Percentiles rank a stretch among this genome's conserved stretches.
These are phyloP conservation scores for Chlamydomonas sphaeroides DNA, from an alignment of 139 green algal genomes.

Conservation along the genomic window DNA sequence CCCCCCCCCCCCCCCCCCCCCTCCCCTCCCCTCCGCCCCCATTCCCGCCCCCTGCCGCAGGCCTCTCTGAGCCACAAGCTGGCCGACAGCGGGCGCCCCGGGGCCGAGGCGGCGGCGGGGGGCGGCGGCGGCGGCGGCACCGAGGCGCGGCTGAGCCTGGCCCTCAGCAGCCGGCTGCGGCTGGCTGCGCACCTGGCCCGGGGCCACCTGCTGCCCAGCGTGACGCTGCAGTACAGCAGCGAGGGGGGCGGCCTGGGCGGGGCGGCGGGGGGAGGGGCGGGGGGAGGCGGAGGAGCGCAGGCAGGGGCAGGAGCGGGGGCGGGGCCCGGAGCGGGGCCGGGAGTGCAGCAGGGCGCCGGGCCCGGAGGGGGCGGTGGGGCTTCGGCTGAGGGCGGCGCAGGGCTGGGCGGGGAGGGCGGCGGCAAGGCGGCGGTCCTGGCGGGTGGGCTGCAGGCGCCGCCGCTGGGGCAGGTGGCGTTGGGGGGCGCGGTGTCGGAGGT, in stretches of 20 bases:
- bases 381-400: neutral
- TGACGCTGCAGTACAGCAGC: slow-evolving; percentile 88
- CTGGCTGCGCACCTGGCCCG: slow-evolving; percentile 85
- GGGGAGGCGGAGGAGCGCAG: neutral
- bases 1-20: neutral
- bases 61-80: slow-evolving; percentile 86
- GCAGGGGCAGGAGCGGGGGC: neutral
- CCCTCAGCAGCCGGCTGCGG: slow-evolving; percentile 79
- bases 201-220: slow-evolving; percentile 66
- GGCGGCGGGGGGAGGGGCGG: neutral
- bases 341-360: neutral
- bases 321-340: neutral
- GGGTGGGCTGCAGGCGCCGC: no score
- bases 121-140: slow-evolving; percentile 60
- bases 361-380: neutral
- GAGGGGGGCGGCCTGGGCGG: slow-evolving; percentile 47
- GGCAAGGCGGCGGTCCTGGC: neutral
- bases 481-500: neutral
- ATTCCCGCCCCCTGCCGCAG: slow-evolving; percentile 20
- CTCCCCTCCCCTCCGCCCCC: no score
- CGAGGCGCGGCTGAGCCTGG: slow-evolving; percentile 87
- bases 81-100: slow-evolving; percentile 61
- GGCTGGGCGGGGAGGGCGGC: neutral
- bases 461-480: neutral
- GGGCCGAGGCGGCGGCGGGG: slow-evolving; percentile 18